Evolutionary conservation across 2,329 filamentous ascomycete genomes (phyloP), one percentile per base, ranked within the genome.

Genomic region (Malbranchea zuffiana): DNA sequence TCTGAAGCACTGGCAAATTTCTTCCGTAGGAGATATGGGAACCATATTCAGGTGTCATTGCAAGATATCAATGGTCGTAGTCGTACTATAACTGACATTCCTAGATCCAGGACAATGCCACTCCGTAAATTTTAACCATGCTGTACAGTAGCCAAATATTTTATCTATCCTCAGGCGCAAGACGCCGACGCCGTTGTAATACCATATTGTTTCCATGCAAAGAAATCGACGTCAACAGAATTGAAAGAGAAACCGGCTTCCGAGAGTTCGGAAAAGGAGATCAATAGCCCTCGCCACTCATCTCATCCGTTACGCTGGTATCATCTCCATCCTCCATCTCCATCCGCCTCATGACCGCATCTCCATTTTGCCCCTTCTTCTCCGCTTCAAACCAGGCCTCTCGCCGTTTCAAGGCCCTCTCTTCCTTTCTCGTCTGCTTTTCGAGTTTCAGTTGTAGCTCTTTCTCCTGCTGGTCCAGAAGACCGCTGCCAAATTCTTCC

Each of bases 311-410:
- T 54, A 32, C 57, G 57, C 20, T 35, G 23, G n/a, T 53, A 38
- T 55, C 39, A 23, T 40, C 47, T 6, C 43, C 48, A 29, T 60
- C 56, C 25, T 57, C 57, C 20, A 50, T 42, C 31, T 62, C 60
- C 54, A 63, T 59, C 40, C 54, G 50, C 25, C 54, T 53, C 30
- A 65, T 47, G n/a, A 49, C 50, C 4, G 48, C 48, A 47, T 64
- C 60, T 1, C 60, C 60, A 45, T 62, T 63, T 39, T 50, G 50
- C 17, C 62, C 62, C 39, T 55, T 59, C 43, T 60, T 66, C 43
- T 65, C 62, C 3, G 60, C 62, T 15, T 59, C 55, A 44, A 66
- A 61, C 56, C 62, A 67, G 15, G 60, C 60, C 46, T 65, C 52
- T 39, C 62, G 52, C 36, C 54, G 56, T 37, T 56, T 55, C n/a